These are phyloP conservation scores for Cladophialophora chaetospira DNA, from an alignment of 2,329 filamentous ascomycete species.

Conservation along the genomic window DNA sequence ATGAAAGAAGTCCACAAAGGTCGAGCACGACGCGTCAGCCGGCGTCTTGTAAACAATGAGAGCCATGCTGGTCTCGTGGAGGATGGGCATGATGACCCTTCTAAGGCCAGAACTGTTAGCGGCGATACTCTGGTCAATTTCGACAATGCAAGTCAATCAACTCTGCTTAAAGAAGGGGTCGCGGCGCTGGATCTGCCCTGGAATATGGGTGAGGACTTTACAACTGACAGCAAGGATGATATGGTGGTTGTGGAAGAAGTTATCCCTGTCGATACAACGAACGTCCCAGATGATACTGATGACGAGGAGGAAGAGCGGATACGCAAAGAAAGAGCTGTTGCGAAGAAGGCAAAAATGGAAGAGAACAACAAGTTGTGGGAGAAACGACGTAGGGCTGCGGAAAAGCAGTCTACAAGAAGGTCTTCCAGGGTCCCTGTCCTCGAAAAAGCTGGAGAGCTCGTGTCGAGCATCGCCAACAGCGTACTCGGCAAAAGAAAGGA, in stretches of 20 bases:
- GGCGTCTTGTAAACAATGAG: conserved; percentile 11
- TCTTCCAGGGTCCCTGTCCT: conserved; percentile 49
- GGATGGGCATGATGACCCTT: conserved; percentile 32
- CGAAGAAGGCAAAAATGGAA: conserved; percentile 31
- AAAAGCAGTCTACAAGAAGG: conserved; percentile 38
- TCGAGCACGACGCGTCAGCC: conserved; percentile 30
- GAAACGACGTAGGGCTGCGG: conserved; percentile 32
- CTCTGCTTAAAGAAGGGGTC: conserved; percentile 44
- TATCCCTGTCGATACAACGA: conserved; percentile 13
- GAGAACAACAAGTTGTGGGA: conserved; percentile 33
- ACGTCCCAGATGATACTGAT: conserved; percentile 14
- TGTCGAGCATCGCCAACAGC: conserved; percentile 48
- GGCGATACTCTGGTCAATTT: conserved; percentile 46
- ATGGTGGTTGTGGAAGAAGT: conserved; percentile 7
- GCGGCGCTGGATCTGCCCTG: conserved; percentile 43
- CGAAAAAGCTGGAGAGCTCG: conserved; percentile 48
- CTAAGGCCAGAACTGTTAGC: conserved; percentile 35
- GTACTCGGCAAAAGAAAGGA: conserved; percentile 61
- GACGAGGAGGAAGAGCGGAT: conserved; percentile 37
- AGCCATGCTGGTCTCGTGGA: conserved; percentile 36
- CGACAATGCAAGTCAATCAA: conserved; percentile 41
- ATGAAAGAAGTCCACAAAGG: conserved; percentile 29
- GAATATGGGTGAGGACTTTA: conserved; percentile 32
- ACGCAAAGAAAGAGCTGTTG: conserved; percentile 37
- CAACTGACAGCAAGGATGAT: conserved; percentile 15